Percentiles rank a stretch among this genome's conserved stretches.
Conservation (phyloP, 225 moss, liverwort and hornwort genomes). For the Polytrichum formosum region DNA sequence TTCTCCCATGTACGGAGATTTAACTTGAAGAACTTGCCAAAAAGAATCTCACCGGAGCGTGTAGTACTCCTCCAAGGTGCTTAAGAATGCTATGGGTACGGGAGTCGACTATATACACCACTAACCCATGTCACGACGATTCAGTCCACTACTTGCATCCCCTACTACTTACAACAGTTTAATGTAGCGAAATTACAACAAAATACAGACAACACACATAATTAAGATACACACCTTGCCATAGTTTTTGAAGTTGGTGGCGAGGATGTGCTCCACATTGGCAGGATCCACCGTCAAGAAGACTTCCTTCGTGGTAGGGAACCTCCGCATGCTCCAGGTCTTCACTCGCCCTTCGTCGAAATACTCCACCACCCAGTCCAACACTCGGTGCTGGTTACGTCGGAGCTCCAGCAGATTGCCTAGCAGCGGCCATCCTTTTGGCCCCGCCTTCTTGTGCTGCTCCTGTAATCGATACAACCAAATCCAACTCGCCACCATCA, state of each 20-base stretch:
- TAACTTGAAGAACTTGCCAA: too few relatives aligned
- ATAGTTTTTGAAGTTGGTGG: conserved; percentile 28
- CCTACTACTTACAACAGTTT: too few relatives aligned
- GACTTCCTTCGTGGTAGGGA: neutral
- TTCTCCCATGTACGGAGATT: too few relatives aligned
- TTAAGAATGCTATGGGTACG: too few relatives aligned
- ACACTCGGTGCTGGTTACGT: conserved; percentile 13
- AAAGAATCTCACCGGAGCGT: too few relatives aligned
- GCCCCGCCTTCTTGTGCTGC: conserved; percentile 14
- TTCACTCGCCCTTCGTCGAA: conserved; percentile 23
- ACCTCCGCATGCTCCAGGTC: conserved; percentile 18
- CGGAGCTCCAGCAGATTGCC: conserved; percentile 26
- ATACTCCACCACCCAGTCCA: conserved; percentile 31
- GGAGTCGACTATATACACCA: too few relatives aligned
- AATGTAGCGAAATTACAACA: too few relatives aligned
- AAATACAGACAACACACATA: too few relatives aligned
- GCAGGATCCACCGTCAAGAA: conserved; percentile 33
- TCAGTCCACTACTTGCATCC: too few relatives aligned
- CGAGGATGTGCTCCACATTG: conserved; percentile 36
- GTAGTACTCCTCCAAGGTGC: too few relatives aligned
- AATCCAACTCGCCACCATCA: conserved; percentile 5
- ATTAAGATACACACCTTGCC: conserved; percentile 23
- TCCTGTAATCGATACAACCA: conserved; percentile 12
- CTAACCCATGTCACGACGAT: too few relatives aligned
- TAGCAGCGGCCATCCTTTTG: conserved; percentile 26